A percentile compares a stretch with the other conserved stretches of the same genome.
Evolutionary conservation across 768 basidiomycete species (phyloP).

Genomic region (Hericium erinaceus): DNA sequence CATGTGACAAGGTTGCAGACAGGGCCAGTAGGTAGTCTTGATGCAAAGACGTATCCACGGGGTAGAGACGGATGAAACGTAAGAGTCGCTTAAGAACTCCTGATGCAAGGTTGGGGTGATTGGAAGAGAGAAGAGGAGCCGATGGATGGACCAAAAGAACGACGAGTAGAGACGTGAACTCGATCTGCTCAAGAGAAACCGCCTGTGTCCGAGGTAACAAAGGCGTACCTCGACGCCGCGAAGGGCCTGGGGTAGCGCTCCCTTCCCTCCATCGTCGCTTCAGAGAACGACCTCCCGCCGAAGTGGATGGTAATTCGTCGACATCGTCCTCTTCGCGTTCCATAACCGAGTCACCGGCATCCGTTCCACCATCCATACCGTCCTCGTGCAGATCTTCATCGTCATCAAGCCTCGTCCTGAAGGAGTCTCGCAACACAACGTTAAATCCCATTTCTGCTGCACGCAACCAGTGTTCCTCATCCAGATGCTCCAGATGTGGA

Average conservation of each 20-base stretch:
- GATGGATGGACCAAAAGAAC: conserved; percentile 48
- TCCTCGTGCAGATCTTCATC: conserved; percentile 21
- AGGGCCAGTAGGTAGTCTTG: conserved; percentile 64
- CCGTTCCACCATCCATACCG: conserved; percentile 21
- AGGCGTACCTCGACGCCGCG: conserved; percentile 1
- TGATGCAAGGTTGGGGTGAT: conserved; percentile 31
- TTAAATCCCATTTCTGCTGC: conserved; percentile 71
- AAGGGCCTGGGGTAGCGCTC: conserved; percentile 5
- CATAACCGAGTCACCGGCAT: conserved; percentile 21
- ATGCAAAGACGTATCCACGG: conserved; percentile 70
- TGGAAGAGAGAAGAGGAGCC: conserved; percentile 45
- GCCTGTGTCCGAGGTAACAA: conserved; percentile 17
- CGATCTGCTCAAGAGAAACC: conserved; percentile 53
- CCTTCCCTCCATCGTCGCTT: conserved; percentile 26
- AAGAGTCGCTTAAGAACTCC: conserved; percentile 51
- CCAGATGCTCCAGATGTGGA: conserved; percentile 75
- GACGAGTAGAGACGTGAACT: conserved; percentile 57
- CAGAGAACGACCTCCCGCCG: conserved; percentile 15
- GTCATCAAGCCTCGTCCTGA: conserved; percentile 26
- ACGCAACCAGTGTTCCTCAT: conserved; percentile 52
- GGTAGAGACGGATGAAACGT: conserved; percentile 57
- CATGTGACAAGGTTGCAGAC: conserved; percentile 57
- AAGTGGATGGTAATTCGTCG: conserved; percentile 14
- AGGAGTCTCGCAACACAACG: conserved; percentile 56
- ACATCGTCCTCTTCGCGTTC: conserved; percentile 24